Percentiles rank a stretch among this genome's conserved stretches.
These are phyloP conservation scores for Debaryomyces hansenii DNA, from an alignment of 805 yeast genomes.

Conservation along the genomic window DNA sequence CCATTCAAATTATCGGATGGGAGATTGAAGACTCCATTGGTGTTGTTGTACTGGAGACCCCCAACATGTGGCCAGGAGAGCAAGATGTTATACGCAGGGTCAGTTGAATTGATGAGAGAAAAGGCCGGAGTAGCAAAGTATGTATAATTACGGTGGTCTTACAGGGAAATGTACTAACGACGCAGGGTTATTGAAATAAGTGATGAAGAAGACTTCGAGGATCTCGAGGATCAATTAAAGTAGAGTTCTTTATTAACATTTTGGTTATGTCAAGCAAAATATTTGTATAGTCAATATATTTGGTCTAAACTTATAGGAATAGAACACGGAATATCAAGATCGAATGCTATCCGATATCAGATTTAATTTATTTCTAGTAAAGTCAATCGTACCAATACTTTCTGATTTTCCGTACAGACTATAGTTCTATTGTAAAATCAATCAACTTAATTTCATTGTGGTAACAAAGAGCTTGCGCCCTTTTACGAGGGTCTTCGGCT, in stretches of 20 bases:
- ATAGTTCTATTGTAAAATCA: too few species aligned
- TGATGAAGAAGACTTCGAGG: conserved; percentile 72
- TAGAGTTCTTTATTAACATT: neutral
- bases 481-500: too few species aligned
- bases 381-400: too few species aligned
- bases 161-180: conserved; percentile 15
- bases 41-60: conserved; percentile 85
- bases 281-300: neutral
- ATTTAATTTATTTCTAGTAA: too few species aligned
- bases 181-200: conserved; percentile 55
- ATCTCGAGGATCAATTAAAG: conserved; percentile 39
- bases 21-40: conserved; percentile 68
- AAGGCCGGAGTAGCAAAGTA: conserved; percentile 74
- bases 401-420: too few species aligned
- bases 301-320: too few species aligned
- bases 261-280: neutral
- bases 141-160: conserved; percentile 14
- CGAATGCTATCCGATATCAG: too few species aligned
- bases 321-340: too few species aligned
- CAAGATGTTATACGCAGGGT: conserved; percentile 90
- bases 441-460: too few species aligned
- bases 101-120: conserved; percentile 74
- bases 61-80: conserved; percentile 78
- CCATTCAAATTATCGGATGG: conserved; percentile 74
- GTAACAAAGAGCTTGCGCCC: too few species aligned